phyloP scores from a whole-genome alignment of 768 basidiomycete species.

The Leucocoprinus leucothites region DNA sequence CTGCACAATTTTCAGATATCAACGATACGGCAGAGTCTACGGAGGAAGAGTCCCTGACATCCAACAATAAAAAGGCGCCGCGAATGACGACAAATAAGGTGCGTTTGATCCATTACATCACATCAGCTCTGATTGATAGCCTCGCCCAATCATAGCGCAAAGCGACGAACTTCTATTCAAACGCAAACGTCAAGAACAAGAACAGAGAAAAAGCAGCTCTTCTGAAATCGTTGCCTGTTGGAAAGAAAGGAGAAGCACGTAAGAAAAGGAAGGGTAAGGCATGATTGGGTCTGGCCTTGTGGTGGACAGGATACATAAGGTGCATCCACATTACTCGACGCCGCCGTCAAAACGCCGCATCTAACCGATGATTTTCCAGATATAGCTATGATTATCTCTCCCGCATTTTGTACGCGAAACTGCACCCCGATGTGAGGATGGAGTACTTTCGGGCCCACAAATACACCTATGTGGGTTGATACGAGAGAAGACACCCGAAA shows the following conservation, averaged over 20 bases:
- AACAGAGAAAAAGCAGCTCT: conserved; percentile 63
- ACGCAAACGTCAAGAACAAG: conserved; percentile 85
- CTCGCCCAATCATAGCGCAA: conserved; percentile 55
- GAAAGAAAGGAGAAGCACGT: conserved; percentile 43
- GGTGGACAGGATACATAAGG: background rate
- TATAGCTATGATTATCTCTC: conserved; percentile 1
- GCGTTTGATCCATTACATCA: conserved; percentile 12
- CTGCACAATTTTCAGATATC: background rate
- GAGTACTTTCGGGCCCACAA: too few relatives aligned
- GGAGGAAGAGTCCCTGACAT: conserved; percentile 28
- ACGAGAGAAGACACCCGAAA: too few relatives aligned
- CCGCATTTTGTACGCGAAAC: too few relatives aligned
- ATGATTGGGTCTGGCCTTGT: conserved; percentile 10
- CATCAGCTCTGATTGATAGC: conserved; percentile 5
- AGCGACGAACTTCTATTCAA: conserved; percentile 85
- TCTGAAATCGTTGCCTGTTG: conserved; percentile 53
- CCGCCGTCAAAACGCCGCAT: conserved; percentile 4
- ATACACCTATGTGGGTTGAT: too few relatives aligned
- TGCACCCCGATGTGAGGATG: too few relatives aligned
- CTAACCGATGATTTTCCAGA: conserved; percentile 7
- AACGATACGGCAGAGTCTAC: conserved; percentile 19
- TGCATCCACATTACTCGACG: conserved; percentile 10
- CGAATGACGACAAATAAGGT: conserved; percentile 97
- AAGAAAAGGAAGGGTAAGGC: conserved; percentile 28
- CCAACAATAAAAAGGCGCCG: conserved; percentile 46